phyloP scores from a whole-genome alignment of 2,329 filamentous ascomycete species.

The Clonostachys rosea region DNA sequence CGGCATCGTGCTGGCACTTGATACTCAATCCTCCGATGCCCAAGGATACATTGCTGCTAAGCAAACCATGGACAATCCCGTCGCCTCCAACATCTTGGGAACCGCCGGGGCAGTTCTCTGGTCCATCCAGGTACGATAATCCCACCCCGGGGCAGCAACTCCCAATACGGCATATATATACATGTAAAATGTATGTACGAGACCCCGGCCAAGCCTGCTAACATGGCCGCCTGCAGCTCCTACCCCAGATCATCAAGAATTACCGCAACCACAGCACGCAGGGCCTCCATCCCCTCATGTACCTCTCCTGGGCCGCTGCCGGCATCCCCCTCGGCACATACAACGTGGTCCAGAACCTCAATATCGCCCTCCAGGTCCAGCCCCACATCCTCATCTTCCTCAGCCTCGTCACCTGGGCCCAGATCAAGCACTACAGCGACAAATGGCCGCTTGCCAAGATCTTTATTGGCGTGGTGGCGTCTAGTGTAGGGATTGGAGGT shows the following conservation, averaged over 20 bases:
- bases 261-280: conserved; percentile 7
- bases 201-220: neutral
- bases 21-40: too few species aligned
- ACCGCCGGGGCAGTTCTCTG: conserved; percentile 9
- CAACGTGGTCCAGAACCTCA: conserved; percentile 20
- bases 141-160: neutral
- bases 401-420: conserved; percentile 20
- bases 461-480: conserved; percentile 34
- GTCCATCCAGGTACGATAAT: conserved; percentile 7
- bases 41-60: too few species aligned
- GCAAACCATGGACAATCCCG: conserved; percentile 6
- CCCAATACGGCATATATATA: neutral
- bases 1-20: too few species aligned
- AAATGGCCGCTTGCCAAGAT: conserved; percentile 3
- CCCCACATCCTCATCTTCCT: conserved; percentile 22
- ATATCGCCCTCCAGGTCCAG: conserved; percentile 21
- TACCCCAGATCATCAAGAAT: conserved; percentile 11
- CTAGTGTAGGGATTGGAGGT: conserved; percentile 53
- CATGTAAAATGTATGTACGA: neutral
- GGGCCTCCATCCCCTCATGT: conserved; percentile 6
- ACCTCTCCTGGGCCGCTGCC: conserved; percentile 10
- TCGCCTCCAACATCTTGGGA: conserved; percentile 10
- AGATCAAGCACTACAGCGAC: conserved; percentile 19
- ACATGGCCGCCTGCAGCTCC: conserved; percentile 3
- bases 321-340: conserved; percentile 12